A percentile compares a stretch with the other conserved stretches of the same genome.
These are phyloP conservation scores for Neurospora sp. DNA, from an alignment of 495 filamentous ascomycete genomes.

Conservation along the genomic window DNA sequence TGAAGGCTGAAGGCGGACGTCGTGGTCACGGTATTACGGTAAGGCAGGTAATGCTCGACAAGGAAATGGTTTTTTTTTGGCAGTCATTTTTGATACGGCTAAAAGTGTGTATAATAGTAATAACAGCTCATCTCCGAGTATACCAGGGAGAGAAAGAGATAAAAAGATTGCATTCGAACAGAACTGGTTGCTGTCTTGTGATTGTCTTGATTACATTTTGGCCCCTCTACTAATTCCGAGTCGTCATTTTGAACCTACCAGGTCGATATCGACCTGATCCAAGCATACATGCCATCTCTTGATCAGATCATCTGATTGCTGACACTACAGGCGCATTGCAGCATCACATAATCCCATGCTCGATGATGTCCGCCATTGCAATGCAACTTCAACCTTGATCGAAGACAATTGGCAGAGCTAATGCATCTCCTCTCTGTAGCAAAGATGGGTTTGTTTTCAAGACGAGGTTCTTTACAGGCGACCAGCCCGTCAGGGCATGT, in stretches of 20 bases:
- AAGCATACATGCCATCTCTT: not conserved
- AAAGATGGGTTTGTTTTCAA: not conserved
- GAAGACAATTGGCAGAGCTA: not conserved
- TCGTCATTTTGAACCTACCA: not conserved
- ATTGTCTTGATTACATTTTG: not conserved
- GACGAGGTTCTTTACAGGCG: too few species aligned
- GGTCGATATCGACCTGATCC: not conserved
- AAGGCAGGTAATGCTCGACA: too few species aligned
- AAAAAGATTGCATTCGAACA: not conserved
- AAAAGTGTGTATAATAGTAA: not conserved
- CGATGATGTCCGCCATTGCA: not conserved
- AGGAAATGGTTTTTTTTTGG: not conserved
- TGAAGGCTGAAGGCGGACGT: not conserved
- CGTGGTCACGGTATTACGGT: not conserved
- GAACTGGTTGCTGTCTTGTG: not conserved
- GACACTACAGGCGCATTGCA: not conserved
- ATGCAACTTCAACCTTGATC: not conserved
- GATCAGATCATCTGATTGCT: not conserved
- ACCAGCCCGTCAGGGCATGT: too few species aligned
- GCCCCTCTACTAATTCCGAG: not conserved
- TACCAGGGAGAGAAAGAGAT: not conserved
- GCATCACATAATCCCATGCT: not conserved
- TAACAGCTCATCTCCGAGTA: not conserved
- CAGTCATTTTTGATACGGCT: not conserved
- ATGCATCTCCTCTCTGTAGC: not conserved